Percentiles rank a stretch among this genome's conserved stretches.
These are phyloP conservation scores for Coniochaeta sp. DNA, from an alignment of 2,329 filamentous ascomycete genomes.

Conservation along the genomic window DNA sequence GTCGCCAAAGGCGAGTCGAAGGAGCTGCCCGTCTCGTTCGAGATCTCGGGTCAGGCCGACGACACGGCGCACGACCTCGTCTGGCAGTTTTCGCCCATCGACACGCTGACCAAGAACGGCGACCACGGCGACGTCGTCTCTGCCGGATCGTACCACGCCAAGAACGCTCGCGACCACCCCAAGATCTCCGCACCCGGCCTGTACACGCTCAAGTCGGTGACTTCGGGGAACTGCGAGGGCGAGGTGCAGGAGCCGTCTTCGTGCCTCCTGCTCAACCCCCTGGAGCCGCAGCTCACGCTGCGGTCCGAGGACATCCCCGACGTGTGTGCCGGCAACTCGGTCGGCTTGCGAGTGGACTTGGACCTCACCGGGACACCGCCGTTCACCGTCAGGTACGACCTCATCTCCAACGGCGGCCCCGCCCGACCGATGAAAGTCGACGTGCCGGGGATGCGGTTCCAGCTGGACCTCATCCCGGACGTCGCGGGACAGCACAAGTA, in stretches of 20 bases:
- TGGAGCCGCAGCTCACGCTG: conserved; percentile 72
- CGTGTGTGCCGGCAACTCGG: conserved; percentile 89
- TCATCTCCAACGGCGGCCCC: conserved; percentile 53
- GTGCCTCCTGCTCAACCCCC: conserved; percentile 86
- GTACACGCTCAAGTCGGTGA: conserved; percentile 76
- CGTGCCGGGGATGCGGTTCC: conserved; percentile 68
- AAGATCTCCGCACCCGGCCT: conserved; percentile 71
- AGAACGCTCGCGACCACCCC: conserved; percentile 55
- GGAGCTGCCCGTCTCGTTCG: conserved; percentile 65
- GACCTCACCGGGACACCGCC: conserved; percentile 90
- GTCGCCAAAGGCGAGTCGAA: conserved; percentile 67
- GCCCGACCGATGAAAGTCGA: conserved; percentile 45
- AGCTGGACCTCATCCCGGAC: conserved; percentile 75
- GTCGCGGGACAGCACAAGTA: conserved; percentile 84
- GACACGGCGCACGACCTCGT: conserved; percentile 65
- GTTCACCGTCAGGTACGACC: conserved; percentile 74
- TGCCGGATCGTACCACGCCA: conserved; percentile 51
- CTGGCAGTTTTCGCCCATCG: conserved; percentile 76
- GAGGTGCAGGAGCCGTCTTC: conserved; percentile 90
- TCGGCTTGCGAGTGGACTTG: conserved; percentile 81
- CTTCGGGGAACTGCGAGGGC: conserved; percentile 74
- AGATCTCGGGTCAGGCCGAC: conserved; percentile 50
- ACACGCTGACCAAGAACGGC: conserved; percentile 60
- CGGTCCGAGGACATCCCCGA: conserved; percentile 78
- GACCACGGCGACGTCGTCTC: conserved; percentile 58